Evolutionary conservation across 176 grass and related monocot genomes (phyloP).

Genomic region (Avena insularis): DNA sequence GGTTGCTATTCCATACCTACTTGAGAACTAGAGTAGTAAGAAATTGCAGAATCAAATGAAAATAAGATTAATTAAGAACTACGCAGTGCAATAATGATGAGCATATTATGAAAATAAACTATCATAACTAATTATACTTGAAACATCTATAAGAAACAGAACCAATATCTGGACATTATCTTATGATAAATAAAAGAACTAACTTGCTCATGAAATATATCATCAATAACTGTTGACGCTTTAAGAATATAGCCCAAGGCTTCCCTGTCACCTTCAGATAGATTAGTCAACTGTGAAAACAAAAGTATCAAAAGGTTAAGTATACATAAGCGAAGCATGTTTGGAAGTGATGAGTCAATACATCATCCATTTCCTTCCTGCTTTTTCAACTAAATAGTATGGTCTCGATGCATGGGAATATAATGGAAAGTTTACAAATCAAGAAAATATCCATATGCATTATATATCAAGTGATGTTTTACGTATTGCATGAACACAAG

Average conservation of each 20-base stretch:
- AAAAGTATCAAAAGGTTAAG: background rate
- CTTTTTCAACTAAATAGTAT: too few relatives aligned
- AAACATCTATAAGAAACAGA: conserved; percentile 36
- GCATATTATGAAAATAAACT: background rate
- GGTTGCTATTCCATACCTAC: conserved; percentile 80
- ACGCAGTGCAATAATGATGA: conserved; percentile 16
- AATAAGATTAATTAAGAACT: background rate
- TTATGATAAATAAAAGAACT: conserved; percentile 16
- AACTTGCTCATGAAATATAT: conserved; percentile 90
- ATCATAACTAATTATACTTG: conserved; percentile 21
- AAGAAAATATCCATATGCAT: too few relatives aligned
- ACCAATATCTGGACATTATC: background rate
- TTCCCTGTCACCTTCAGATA: conserved; percentile 83
- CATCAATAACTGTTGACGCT: conserved; percentile 85
- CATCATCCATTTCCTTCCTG: too few relatives aligned
- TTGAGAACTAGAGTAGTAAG: conserved; percentile 43
- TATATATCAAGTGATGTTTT: too few relatives aligned
- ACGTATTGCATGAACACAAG: too few relatives aligned
- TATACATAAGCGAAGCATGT: background rate
- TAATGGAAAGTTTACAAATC: too few relatives aligned
- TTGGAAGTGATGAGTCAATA: too few relatives aligned
- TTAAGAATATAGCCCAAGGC: conserved; percentile 74
- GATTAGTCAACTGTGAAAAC: conserved; percentile 63
- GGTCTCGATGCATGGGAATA: too few relatives aligned
- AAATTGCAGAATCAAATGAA: conserved; percentile 28